phyloP scores from a whole-genome alignment of 2,329 filamentous ascomycete genomes.

The Calonectria leucothoes region DNA sequence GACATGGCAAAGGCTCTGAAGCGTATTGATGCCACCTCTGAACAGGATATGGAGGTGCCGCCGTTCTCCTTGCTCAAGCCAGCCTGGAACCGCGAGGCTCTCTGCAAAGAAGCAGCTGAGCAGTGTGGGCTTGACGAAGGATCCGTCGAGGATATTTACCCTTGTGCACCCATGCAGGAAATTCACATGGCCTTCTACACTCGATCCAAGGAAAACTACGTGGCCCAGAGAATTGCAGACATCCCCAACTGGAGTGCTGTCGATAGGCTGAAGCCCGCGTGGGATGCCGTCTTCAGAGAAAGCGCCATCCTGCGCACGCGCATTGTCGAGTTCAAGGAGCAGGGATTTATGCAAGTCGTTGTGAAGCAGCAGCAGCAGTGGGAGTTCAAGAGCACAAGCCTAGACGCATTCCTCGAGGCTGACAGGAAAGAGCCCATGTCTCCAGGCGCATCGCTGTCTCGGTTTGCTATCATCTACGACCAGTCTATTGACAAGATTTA shows the following conservation, averaged over 20 bases:
- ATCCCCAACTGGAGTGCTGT: slow-evolving; percentile 49
- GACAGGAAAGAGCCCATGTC: slow-evolving; percentile 54
- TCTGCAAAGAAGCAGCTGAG: slow-evolving; percentile 45
- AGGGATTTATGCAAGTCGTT: slow-evolving; percentile 57
- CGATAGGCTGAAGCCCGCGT: slow-evolving; percentile 52
- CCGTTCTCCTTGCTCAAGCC: slow-evolving; percentile 53
- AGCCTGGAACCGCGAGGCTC: slow-evolving; percentile 44
- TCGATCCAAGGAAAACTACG: slow-evolving; percentile 60
- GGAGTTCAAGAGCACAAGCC: slow-evolving; percentile 42
- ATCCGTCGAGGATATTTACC: slow-evolving; percentile 61
- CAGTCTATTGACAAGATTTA: slow-evolving; percentile 43
- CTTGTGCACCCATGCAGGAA: slow-evolving; percentile 65
- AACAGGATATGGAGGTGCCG: slow-evolving; percentile 37
- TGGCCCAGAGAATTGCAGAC: slow-evolving; percentile 59
- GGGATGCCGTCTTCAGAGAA: slow-evolving; percentile 50
- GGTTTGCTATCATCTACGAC: slow-evolving; percentile 52
- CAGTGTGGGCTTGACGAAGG: slow-evolving; percentile 44
- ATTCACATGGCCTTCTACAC: slow-evolving; percentile 63
- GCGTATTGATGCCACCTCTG: slow-evolving; percentile 36
- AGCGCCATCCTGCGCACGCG: slow-evolving; percentile 58
- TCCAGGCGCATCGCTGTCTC: slow-evolving; percentile 55
- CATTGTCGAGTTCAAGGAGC: slow-evolving; percentile 56
- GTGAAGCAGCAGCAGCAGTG: slow-evolving; percentile 52
- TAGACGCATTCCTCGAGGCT: slow-evolving; percentile 52
- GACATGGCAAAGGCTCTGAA: slow-evolving; percentile 53